phyloP scores from a whole-genome alignment of 2,329 filamentous ascomycete genomes.

The Escovopsis weberi region DNA sequence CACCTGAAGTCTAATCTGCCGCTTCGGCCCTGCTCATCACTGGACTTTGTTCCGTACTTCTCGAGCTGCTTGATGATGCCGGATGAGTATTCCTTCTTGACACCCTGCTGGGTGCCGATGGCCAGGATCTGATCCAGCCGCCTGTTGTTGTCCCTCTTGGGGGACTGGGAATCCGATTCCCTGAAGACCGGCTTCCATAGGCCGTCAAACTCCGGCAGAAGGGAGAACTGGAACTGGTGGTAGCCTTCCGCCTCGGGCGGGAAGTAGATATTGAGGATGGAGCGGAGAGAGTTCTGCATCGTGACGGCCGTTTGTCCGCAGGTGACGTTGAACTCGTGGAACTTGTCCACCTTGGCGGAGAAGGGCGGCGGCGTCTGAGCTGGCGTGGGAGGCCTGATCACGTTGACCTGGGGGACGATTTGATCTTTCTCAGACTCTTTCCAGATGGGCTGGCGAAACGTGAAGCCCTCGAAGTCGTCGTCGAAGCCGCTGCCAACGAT shows the following conservation, averaged over 20 bases:
- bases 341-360: conserved; percentile 18
- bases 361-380: conserved; percentile 27
- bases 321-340: conserved; percentile 30
- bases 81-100: conserved; percentile 34
- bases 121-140: conserved; percentile 45
- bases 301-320: conserved; percentile 32
- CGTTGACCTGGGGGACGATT: conserved; percentile 11
- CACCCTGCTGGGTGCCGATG: conserved; percentile 40
- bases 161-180: conserved; percentile 17
- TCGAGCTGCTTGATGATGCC: conserved; percentile 38
- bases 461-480: conserved; percentile 35
- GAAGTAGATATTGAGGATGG: conserved; percentile 36
- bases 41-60: conserved; percentile 35
- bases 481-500: background rate
- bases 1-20: conserved; percentile 46
- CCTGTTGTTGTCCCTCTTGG: conserved; percentile 17
- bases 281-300: conserved; percentile 43
- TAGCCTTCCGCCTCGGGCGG: conserved; percentile 32
- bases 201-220: conserved; percentile 33
- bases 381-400: conserved; percentile 26
- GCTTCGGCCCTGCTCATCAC: conserved; percentile 31
- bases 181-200: conserved; percentile 40
- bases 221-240: conserved; percentile 31
- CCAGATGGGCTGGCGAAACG: conserved; percentile 17
- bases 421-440: conserved; percentile 10